Conservation (phyloP, 2,329 filamentous ascomycete species). For the Pyrenophora graminea region DNA sequence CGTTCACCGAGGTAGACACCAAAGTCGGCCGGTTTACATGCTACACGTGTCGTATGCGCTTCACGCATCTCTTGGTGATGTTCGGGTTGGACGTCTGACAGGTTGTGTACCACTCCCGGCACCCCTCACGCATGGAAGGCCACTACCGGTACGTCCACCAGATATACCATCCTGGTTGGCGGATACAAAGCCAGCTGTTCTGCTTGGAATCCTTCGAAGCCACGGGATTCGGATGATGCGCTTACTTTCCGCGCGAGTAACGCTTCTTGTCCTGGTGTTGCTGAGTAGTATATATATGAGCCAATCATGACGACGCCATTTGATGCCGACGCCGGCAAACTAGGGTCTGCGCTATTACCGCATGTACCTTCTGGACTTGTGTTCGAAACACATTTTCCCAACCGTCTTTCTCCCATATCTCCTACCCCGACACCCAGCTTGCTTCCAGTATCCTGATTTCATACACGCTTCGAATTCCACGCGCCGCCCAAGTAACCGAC, state of each 20-base stretch:
- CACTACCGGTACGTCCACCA: too few relatives aligned
- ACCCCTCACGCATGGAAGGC: slow-evolving; percentile 7
- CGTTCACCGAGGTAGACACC: not conserved
- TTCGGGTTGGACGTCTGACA: not conserved
- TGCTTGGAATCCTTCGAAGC: not conserved
- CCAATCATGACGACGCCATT: slow-evolving; percentile 34
- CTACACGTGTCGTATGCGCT: too few relatives aligned
- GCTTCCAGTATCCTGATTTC: not conserved
- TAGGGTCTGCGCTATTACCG: slow-evolving; percentile 27
- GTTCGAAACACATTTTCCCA: slow-evolving; percentile 19
- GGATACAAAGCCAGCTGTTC: too few relatives aligned
- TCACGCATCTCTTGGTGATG: too few relatives aligned
- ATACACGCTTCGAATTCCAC: not conserved
- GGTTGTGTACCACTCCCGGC: not conserved
- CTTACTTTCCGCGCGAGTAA: slow-evolving; percentile 14
- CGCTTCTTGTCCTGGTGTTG: slow-evolving; percentile 22
- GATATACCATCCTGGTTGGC: too few relatives aligned
- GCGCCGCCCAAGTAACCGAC: slow-evolving; percentile 18
- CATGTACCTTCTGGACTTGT: slow-evolving; percentile 11
- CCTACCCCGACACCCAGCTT: not conserved
- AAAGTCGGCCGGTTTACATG: too few relatives aligned
- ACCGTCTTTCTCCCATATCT: slow-evolving; percentile 6
- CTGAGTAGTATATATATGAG: slow-evolving; percentile 11
- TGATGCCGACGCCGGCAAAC: slow-evolving; percentile 29
- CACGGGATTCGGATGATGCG: slow-evolving; percentile 16